phyloP scores from a whole-genome alignment of 2,329 filamentous ascomycete genomes.

The Simplicillium aogashimaense region DNA sequence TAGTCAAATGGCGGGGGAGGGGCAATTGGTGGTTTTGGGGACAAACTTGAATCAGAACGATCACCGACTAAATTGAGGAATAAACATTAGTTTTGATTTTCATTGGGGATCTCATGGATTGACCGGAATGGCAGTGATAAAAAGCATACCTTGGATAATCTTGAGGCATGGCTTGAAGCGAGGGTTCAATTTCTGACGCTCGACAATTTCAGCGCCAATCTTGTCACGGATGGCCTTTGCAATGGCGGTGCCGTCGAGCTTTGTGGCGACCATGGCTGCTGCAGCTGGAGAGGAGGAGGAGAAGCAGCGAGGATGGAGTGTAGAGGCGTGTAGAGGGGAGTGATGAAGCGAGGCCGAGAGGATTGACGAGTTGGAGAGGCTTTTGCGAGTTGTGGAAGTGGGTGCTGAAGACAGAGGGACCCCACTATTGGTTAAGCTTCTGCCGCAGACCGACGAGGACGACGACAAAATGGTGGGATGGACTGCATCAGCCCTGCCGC shows the following conservation, averaged over 20 bases:
- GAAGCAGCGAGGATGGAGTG: too few relatives aligned
- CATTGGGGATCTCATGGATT: not conserved
- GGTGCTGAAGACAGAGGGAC: not conserved
- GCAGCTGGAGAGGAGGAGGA: constrained; percentile 34
- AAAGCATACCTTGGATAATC: constrained; percentile 76
- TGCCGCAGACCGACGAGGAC: too few relatives aligned
- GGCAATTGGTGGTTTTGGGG: not conserved
- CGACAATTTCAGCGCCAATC: constrained; percentile 69
- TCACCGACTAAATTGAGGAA: constrained; percentile 59
- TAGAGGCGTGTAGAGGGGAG: too few relatives aligned
- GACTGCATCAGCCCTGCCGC: too few relatives aligned
- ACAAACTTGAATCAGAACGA: constrained; percentile 76
- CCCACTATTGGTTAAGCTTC: too few relatives aligned
- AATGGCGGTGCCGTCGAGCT: constrained; percentile 93
- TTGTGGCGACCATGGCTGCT: constrained; percentile 69
- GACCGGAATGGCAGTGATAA: too few relatives aligned
- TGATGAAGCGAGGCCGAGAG: not conserved
- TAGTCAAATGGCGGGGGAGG: constrained; percentile 7
- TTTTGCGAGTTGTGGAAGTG: not conserved
- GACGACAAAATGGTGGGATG: too few relatives aligned
- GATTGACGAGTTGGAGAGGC: not conserved
- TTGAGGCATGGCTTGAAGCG: constrained; percentile 83
- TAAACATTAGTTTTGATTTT: not conserved
- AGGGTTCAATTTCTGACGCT: constrained; percentile 73
- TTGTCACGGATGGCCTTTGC: constrained; percentile 83